Conservation (phyloP, 2,329 filamentous ascomycete species). For the Aspergillus melleus region DNA sequence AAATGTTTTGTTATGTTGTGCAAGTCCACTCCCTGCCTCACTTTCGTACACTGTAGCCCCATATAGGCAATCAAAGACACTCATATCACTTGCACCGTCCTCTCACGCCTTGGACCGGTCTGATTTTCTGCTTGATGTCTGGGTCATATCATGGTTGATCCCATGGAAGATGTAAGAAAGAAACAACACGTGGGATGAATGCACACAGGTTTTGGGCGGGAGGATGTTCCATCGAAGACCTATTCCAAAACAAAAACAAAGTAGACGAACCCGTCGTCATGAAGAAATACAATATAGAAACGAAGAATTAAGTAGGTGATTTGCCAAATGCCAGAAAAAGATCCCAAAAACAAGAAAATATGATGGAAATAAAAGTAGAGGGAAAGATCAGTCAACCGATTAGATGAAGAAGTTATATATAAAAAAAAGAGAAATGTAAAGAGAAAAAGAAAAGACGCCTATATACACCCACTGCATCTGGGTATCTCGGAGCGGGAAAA, state of each 20-base stretch:
- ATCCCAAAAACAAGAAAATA: not conserved
- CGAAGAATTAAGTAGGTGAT: not conserved
- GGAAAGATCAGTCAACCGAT: not conserved
- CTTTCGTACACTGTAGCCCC: not conserved
- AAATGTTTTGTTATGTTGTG: not conserved
- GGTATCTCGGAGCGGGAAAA: conserved; percentile 24
- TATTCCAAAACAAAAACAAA: not conserved
- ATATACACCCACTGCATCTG: conserved; percentile 25
- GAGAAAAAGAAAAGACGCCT: conserved; percentile 18
- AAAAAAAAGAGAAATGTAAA: not conserved
- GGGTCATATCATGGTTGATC: too few species aligned
- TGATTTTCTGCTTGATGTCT: too few species aligned
- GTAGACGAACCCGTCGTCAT: not conserved
- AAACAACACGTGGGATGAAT: not conserved
- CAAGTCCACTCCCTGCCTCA: too few species aligned
- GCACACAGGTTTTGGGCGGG: not conserved
- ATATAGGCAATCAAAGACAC: not conserved
- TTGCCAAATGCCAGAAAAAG: not conserved
- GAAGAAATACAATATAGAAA: not conserved
- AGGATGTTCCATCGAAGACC: not conserved
- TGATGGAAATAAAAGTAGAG: not conserved
- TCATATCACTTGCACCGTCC: too few species aligned
- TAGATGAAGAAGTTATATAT: not conserved
- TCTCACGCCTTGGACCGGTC: too few species aligned
- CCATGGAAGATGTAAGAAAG: too few species aligned